These are phyloP conservation scores for Geosmithia putterillii DNA, from an alignment of 2,329 filamentous ascomycete species.

Conservation along the genomic window DNA sequence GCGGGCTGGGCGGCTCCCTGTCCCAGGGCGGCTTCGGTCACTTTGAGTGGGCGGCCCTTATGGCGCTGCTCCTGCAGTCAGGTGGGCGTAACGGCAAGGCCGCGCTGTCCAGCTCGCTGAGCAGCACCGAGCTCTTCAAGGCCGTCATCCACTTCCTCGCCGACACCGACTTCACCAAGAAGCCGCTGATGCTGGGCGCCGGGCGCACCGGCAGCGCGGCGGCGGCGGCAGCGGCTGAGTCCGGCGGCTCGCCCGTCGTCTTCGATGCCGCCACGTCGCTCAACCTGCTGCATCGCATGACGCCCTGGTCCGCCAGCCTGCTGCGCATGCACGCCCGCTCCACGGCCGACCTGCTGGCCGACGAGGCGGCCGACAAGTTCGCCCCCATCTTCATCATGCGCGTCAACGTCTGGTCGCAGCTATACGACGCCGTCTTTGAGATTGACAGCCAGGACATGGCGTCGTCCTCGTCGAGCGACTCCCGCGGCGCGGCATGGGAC, in stretches of 20 bases:
- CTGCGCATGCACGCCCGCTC: slow-evolving; percentile 63
- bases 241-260: slow-evolving; percentile 46
- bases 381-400: slow-evolving; percentile 69
- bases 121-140: slow-evolving; percentile 90
- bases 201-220: slow-evolving; percentile 16
- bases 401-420: slow-evolving; percentile 38
- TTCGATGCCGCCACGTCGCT: slow-evolving; percentile 65
- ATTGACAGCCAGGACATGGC: slow-evolving; percentile 17
- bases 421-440: slow-evolving; percentile 36
- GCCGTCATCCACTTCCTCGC: slow-evolving; percentile 81
- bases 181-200: slow-evolving; percentile 42
- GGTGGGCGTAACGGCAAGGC: slow-evolving; percentile 61
- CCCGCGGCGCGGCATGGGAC: slow-evolving; percentile 28
- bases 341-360: slow-evolving; percentile 64
- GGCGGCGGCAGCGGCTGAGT: slow-evolving; percentile 19
- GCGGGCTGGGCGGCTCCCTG: slow-evolving; percentile 63
- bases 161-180: slow-evolving; percentile 57
- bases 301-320: slow-evolving; percentile 63
- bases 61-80: slow-evolving; percentile 70
- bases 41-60: slow-evolving; percentile 78
- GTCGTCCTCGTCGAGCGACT: slow-evolving; percentile 19
- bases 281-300: slow-evolving; percentile 88
- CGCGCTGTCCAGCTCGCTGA: slow-evolving; percentile 67
- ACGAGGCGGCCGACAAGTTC: slow-evolving; percentile 67
- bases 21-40: slow-evolving; percentile 76